Percentiles rank a stretch among this genome's conserved stretches.
Evolutionary conservation across 768 basidiomycete genomes (phyloP).

Genomic region (Tulasnella sp.): DNA sequence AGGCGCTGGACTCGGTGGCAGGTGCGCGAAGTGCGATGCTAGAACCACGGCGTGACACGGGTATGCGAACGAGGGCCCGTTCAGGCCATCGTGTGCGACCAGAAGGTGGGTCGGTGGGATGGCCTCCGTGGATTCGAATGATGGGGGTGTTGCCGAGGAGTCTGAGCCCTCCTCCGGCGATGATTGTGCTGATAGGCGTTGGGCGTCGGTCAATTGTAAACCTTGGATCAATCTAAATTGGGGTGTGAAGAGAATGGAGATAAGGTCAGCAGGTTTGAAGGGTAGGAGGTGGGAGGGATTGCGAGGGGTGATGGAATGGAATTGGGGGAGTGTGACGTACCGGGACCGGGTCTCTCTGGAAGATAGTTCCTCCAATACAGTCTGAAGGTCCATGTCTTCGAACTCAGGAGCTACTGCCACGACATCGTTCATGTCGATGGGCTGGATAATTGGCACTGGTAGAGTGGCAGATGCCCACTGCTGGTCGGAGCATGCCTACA

Average conservation of each 20-base stretch:
- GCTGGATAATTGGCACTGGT: neutral
- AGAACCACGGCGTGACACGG: conserved; percentile 18
- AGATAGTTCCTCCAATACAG: neutral
- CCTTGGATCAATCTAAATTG: conserved; percentile 15
- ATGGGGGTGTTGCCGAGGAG: neutral
- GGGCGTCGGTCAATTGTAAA: conserved; percentile 8
- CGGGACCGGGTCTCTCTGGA: neutral
- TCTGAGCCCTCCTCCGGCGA: neutral
- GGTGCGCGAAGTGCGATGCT: neutral
- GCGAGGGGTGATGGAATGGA: neutral
- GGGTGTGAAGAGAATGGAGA: conserved; percentile 5
- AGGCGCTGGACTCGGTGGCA: conserved; percentile 1
- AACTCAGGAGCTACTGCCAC: conserved; percentile 15
- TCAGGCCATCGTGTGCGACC: neutral
- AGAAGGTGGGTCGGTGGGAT: conserved; percentile 21
- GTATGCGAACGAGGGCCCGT: neutral
- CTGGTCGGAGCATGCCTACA: neutral
- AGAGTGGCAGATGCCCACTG: neutral
- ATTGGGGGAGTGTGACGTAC: neutral
- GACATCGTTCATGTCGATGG: neutral
- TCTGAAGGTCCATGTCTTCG: neutral
- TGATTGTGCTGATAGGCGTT: neutral
- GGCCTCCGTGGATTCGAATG: conserved; percentile 3
- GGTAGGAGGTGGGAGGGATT: conserved; percentile 14
- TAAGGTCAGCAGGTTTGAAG: conserved; percentile 1